Base-by-base conservation (phyloP, 345 rosid genomes). In the Eucalyptus curtisii region DNA sequence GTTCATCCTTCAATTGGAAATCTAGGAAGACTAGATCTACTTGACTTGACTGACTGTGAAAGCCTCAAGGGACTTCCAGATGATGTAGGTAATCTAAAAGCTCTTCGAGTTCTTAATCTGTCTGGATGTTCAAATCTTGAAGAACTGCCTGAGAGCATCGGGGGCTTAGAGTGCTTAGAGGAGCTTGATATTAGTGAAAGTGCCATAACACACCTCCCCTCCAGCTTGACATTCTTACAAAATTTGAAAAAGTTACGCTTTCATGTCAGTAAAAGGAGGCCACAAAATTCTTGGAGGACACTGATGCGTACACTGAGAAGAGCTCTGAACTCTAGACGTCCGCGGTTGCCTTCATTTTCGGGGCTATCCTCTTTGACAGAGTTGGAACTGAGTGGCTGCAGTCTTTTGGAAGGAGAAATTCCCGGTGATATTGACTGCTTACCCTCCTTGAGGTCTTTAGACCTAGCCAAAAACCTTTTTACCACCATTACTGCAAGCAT, bases 311-410 rank as follows among this genome's bases (percentile, higher is more conserved):
- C 3, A 31, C 0, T 59, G 8, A 59, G 68, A 59, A 59, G 55
- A 0, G 0, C 45, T 42, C 31, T 42, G 0, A 52, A 86, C 20
- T 44, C 5, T 25, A 86, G 47, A 0, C 0, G 3, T 50, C 16
- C 4, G 1, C 4, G 1, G 24, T 42, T 86, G 49, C 7, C 87
- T 10, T 31, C 45, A 57, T 57, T 86, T 4, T 86, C 49, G 10
- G 6, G 66, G 27, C 0, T 86, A 22, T 86, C 0, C 49, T 50
- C 1, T 50, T 55, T 86, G 3, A 33, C 0, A 40, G 19, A 27
- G 3, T 42, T 86, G 31, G 76, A 86, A 55, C 0, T 55, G 3
- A 86, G 87, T 33, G 71, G 37, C 7, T 55, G 0, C 12, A 20
- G 1, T 86, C 45, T 86, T 31, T 0, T 40, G 0, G 2, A 86